A percentile compares a stretch with the other conserved stretches of the same genome.
Conservation (phyloP, 331 rosid species). For the Acacia pycnantha region DNA sequence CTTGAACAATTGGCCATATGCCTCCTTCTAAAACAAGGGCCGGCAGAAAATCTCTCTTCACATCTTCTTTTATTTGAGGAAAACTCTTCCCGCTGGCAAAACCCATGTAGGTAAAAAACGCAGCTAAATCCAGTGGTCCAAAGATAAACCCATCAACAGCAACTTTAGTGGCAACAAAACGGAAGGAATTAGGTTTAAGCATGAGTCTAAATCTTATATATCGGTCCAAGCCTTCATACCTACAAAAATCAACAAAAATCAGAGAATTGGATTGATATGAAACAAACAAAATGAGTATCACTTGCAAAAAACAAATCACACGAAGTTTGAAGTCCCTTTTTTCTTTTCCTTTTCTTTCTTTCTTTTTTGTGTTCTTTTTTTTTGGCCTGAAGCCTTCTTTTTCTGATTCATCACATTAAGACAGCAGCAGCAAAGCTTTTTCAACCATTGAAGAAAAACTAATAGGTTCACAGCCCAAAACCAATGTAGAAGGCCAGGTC, state of each 20-base stretch:
- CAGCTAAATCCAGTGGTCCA: slow-evolving; percentile 77
- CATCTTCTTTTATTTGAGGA: slow-evolving; percentile 78
- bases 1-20: slow-evolving; percentile 85
- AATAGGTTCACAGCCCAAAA: background rate
- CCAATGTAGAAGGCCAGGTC: slow-evolving; percentile 4
- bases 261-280: background rate
- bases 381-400: background rate
- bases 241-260: slow-evolving; percentile 31
- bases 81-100: slow-evolving; percentile 71
- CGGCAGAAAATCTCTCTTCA: slow-evolving; percentile 91
- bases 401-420: slow-evolving; percentile 1
- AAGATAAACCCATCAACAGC: slow-evolving; percentile 75
- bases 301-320: slow-evolving; percentile 1
- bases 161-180: slow-evolving; percentile 84
- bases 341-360: background rate
- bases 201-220: slow-evolving; percentile 57
- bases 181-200: slow-evolving; percentile 67
- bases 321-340: background rate
- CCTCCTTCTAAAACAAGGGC: slow-evolving; percentile 81
- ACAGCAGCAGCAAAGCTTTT: slow-evolving; percentile 2
- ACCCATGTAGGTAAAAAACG: slow-evolving; percentile 89
- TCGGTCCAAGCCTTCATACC: slow-evolving; percentile 92
- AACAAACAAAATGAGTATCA: slow-evolving; percentile 12
- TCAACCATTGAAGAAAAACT: slow-evolving; percentile 8
- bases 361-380: background rate